Percentiles rank a stretch among this genome's conserved stretches.
phyloP scores from a whole-genome alignment of 2,329 filamentous ascomycete species.

The Incumbomyces lentus region DNA sequence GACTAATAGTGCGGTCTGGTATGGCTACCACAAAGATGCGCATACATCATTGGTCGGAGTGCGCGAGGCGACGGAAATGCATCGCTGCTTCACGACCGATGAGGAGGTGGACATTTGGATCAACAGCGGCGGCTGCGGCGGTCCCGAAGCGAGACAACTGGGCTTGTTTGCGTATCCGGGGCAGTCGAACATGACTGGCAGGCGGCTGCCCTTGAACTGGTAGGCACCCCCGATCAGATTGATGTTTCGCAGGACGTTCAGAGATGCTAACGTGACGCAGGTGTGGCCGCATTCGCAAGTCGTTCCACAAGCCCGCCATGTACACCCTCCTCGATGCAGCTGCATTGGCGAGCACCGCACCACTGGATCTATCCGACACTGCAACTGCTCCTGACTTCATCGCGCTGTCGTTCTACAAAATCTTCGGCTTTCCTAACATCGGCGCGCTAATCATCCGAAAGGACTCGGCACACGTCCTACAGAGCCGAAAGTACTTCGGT shows the following conservation, averaged over 20 bases:
- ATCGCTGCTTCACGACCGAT: conserved; percentile 54
- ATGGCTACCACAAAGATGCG: conserved; percentile 69
- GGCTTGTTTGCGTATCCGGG: conserved; percentile 55
- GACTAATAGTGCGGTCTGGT: conserved; percentile 78
- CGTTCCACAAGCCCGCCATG: conserved; percentile 11
- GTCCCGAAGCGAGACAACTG: too few species aligned
- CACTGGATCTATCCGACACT: conserved; percentile 44
- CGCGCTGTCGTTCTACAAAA: conserved; percentile 54
- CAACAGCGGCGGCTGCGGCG: conserved; percentile 16
- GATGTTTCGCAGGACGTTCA: too few species aligned
- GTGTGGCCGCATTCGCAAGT: too few species aligned
- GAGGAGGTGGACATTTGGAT: conserved; percentile 57
- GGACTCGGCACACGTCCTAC: conserved; percentile 50
- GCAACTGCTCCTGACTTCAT: conserved; percentile 52
- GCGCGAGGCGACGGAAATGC: conserved; percentile 58
- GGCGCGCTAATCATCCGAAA: conserved; percentile 50
- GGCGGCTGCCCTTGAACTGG: conserved; percentile 50
- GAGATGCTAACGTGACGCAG: too few species aligned
- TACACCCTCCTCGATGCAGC: conserved; percentile 49
- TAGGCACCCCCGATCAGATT: too few species aligned
- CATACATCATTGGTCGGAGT: conserved; percentile 82
- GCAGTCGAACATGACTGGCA: conserved; percentile 61
- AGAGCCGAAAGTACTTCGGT: conserved; percentile 57
- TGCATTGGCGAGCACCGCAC: conserved; percentile 52
- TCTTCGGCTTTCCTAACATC: conserved; percentile 56